Base-by-base conservation (phyloP, 1,139 yeast genomes). In the Candida sojae region DNA sequence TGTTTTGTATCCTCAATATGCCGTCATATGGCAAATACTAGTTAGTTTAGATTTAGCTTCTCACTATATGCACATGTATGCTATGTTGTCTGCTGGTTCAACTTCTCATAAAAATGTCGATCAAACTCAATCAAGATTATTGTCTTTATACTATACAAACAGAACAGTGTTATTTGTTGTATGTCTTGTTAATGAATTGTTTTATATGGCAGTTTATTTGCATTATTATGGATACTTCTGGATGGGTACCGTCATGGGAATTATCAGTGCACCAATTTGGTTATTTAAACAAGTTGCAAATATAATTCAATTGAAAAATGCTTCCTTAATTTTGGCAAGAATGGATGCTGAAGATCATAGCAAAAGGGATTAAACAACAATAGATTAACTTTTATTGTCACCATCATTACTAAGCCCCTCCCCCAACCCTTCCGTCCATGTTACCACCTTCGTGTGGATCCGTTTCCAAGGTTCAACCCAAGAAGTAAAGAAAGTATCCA, bases 1-100 rank as follows among this genome's bases (percentile, higher is more conserved):
- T 58, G 84, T 88, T 39, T 76, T 88, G 46, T 92, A 89, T 62
- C 98, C 98, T 8, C 51, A 61, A 17, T 80, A 66, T 61, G 75
- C 75, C 48, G 69, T 88, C 13, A 60, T 85, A n/a, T 92, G 95
- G 85, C 99, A 95, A 71, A 62, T 88, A 31, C 75, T 93, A 59
- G 84, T 91, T 48, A 87, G 95, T 28, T 74, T 93, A 60, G 99
- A 95, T 68, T 79, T 95, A 61, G 92, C 98, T 2, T 87, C 96
- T 48, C 99, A 95, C 65, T 95, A 95, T 71, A 89, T 95, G 88
- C 99, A 95, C 74, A 93, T 95, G 99, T 92, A 92, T 67, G 97
- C 98, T 47, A 88, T 90, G 75, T 73, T 92, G 59, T 79, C 85
- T 46, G 75, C 83, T 42, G 98, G 98, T 11, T 84, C 88, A 9